These are phyloP conservation scores for Aspergillus egyptiacus DNA, from an alignment of 495 filamentous ascomycete species.

Conservation along the genomic window DNA sequence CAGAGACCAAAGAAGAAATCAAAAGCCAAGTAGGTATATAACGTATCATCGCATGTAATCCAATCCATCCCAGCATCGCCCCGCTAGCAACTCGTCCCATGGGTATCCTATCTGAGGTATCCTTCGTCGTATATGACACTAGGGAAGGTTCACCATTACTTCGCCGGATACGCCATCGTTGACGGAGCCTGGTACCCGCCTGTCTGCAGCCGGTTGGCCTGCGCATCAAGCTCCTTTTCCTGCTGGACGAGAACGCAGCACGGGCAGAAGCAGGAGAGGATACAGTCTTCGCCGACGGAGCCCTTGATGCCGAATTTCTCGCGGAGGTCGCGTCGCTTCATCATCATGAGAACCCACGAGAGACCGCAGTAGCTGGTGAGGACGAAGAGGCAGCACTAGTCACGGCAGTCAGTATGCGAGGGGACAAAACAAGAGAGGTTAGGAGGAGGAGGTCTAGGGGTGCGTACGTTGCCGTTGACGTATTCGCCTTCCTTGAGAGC, in stretches of 20 bases:
- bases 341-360: conserved; percentile 39
- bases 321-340: conserved; percentile 51
- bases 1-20: too few species aligned
- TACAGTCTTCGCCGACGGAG: conserved; percentile 44
- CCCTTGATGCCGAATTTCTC: conserved; percentile 50
- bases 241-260: conserved; percentile 51
- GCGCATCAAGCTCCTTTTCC: conserved; percentile 45
- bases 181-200: conserved; percentile 19
- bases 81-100: too few species aligned
- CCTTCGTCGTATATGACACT: too few species aligned
- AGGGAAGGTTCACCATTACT: too few species aligned
- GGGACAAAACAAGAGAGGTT: too few species aligned
- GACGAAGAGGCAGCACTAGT: conserved; percentile 19
- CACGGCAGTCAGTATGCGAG: neutral
- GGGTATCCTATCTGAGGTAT: too few species aligned
- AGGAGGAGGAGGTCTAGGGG: neutral
- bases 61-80: too few species aligned
- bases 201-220: conserved; percentile 6
- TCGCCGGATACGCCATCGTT: conserved; percentile 9
- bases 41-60: too few species aligned
- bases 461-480: conserved; percentile 44
- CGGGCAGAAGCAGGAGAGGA: conserved; percentile 42
- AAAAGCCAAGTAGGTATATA: too few species aligned
- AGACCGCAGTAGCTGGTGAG: conserved; percentile 31
- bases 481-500: conserved; percentile 37